These are phyloP conservation scores for Eucalyptus virginea DNA, from an alignment of 345 rosid species.

Conservation along the genomic window DNA sequence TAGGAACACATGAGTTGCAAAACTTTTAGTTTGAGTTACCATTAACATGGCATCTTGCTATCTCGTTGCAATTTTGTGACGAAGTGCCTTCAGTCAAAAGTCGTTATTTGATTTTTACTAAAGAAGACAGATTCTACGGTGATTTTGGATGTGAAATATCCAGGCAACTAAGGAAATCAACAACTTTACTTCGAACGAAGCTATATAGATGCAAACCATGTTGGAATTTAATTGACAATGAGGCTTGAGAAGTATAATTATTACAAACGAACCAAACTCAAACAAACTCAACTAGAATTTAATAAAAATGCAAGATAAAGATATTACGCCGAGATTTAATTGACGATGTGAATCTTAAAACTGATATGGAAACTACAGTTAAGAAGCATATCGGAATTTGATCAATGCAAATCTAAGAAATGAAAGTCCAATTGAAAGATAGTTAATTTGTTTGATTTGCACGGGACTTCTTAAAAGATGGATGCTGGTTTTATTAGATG, in stretches of 20 bases:
- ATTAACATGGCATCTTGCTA: neutral
- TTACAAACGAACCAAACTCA: neutral
- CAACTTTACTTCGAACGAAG: neutral
- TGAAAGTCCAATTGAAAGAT: neutral
- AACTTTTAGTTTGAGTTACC: neutral
- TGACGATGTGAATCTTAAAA: neutral
- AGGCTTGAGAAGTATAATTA: neutral
- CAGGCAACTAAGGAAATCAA: neutral
- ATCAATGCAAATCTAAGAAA: neutral
- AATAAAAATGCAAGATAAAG: neutral
- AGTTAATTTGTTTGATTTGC: neutral
- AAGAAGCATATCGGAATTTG: neutral
- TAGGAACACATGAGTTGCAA: neutral
- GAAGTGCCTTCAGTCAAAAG: too few relatives aligned
- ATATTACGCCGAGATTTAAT: too few relatives aligned
- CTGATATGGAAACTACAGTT: too few relatives aligned
- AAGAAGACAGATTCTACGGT: fast-evolving
- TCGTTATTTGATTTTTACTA: neutral
- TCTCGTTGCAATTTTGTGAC: too few relatives aligned
- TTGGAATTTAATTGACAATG: neutral
- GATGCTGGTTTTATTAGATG: neutral
- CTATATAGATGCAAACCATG: neutral
- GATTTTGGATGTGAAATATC: neutral
- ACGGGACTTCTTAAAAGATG: neutral
- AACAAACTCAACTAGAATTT: neutral